Evolutionary conservation across 345 rosid genomes (phyloP), one percentile per base, ranked within the genome.

Genomic region (Eutrema yunnanense): DNA sequence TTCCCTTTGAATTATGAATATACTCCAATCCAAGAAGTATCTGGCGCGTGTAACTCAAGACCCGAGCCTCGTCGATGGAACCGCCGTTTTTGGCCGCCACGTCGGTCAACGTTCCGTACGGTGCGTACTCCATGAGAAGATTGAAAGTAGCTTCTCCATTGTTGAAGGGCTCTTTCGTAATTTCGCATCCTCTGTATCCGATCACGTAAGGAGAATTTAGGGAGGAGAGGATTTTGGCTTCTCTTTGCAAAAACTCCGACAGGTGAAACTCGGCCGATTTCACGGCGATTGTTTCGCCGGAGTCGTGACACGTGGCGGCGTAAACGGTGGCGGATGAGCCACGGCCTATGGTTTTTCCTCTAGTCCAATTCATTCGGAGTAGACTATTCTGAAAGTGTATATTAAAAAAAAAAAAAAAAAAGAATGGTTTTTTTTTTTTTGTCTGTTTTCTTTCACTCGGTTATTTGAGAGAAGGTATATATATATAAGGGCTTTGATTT

Each of bases 301-400:
- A 77, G 0, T 8, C 49, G 38, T 44, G 62, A 34, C 81, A 67
- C 36, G 82, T 76, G 65, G 92, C 91, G 30, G 85, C 62, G 61
- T 84, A 87, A 12, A 89, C 96, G 77, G 86, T 72, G 82, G 92
- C 92, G 0, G 92, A 77, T 62, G 97, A 87, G 82, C 92, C 91
- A 27, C 57, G 81, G 81, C 97, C 97, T 57, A 91, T 57, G 27
- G 65, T 44, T 61, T 61, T 84, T 58, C 87, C 88, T 75, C 91
- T 84, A 3, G 82, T 88, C 95, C 97, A 90, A 52, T 80, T 79
- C 91, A 86, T 89, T 62, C 41, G 75, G 75, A 63, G 50, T 38
- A 59, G 26, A 52, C 52, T 32, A 14, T 29, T 62, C 14, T 73
- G 40, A 40, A 11, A 51, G 26, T 11, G 26, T 11, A 34, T 59